These are phyloP conservation scores for Aspergillus persii DNA, from an alignment of 2,329 filamentous ascomycete genomes.

Conservation along the genomic window DNA sequence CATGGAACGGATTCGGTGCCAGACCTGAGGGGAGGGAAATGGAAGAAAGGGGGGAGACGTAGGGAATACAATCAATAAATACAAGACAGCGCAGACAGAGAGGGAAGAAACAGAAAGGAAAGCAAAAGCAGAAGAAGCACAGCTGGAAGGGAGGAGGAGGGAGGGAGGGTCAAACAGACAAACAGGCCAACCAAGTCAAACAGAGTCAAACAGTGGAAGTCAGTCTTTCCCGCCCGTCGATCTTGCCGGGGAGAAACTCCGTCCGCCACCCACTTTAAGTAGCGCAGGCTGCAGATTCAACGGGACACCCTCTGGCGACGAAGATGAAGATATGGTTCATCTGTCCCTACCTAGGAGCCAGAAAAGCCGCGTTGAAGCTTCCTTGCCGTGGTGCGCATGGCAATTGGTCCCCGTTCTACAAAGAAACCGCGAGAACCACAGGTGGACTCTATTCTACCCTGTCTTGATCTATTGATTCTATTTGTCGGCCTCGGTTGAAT, in stretches of 20 bases:
- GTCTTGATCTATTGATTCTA: too few relatives aligned
- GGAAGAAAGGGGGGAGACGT: background rate
- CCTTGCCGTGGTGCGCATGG: too few relatives aligned
- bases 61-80: too few relatives aligned
- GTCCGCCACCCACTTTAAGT: background rate
- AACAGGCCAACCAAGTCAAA: too few relatives aligned
- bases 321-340: background rate
- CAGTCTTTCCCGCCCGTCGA: background rate
- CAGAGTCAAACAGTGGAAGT: too few relatives aligned
- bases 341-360: too few relatives aligned
- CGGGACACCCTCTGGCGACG: background rate
- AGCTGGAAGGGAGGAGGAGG: background rate
- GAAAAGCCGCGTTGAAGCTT: too few relatives aligned
- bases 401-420: too few relatives aligned
- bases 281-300: background rate
- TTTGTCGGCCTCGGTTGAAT: too few relatives aligned
- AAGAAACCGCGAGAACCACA: too few relatives aligned
- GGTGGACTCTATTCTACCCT: too few relatives aligned
- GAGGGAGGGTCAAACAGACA: background rate
- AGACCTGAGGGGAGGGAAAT: background rate
- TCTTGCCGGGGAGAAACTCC: background rate
- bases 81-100: background rate
- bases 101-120: background rate
- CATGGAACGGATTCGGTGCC: slow-evolving; percentile 13
- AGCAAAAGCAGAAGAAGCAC: background rate